Evolutionary conservation across 2,329 filamentous ascomycete genomes (phyloP).

Genomic region (Colletotrichum sp.): DNA sequence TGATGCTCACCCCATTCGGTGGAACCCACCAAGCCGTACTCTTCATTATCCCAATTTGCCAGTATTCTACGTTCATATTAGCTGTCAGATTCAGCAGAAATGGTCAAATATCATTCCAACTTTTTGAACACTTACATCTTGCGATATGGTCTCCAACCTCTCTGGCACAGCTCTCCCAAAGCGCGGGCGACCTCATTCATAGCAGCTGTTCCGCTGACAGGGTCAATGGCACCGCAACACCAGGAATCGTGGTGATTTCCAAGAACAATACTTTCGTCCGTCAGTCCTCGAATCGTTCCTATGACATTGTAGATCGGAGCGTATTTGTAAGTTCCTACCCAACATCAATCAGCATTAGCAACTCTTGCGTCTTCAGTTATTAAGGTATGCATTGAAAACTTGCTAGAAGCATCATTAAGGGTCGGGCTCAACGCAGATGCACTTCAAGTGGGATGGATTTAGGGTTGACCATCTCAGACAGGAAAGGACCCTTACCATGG

Average conservation of each 20-base stretch:
- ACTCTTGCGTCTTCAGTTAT: not conserved
- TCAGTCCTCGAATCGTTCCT: not conserved
- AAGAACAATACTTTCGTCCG: not conserved
- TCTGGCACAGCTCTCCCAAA: not conserved
- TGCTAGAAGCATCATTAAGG: not conserved
- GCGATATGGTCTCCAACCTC: not conserved
- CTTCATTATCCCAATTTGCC: slow-evolving; percentile 67
- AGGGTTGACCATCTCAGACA: not conserved
- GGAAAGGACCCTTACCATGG: not conserved
- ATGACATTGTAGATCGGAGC: not conserved
- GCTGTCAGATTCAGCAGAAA: not conserved
- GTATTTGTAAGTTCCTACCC: not conserved
- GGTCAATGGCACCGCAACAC: not conserved
- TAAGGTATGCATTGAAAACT: not conserved
- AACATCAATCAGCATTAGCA: rapidly evolving
- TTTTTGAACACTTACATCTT: not conserved
- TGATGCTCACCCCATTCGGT: slow-evolving; percentile 79
- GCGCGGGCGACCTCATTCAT: not conserved
- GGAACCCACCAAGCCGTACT: slow-evolving; percentile 74
- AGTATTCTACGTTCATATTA: slow-evolving; percentile 63
- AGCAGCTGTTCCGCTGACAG: not conserved
- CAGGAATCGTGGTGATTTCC: not conserved
- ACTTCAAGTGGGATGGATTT: not conserved
- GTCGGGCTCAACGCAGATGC: not conserved
- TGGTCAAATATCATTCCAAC: not conserved